Evolutionary conservation across 2,329 filamentous ascomycete genomes (phyloP), one percentile per base, ranked within the genome.

Genomic region (Lecanicillium sp.): DNA sequence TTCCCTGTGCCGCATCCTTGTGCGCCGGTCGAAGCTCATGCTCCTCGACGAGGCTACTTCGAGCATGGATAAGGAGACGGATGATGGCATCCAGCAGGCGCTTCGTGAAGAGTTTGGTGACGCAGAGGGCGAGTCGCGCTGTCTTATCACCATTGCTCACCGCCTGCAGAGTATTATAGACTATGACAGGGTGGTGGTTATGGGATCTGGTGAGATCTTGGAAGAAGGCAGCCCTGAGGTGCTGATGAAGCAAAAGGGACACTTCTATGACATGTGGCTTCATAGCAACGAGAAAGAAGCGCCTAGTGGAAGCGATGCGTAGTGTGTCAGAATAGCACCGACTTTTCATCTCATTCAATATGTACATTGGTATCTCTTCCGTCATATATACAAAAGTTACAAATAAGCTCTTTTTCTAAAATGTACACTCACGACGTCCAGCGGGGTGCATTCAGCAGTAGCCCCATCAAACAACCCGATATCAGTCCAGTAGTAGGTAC

Each of bases 41-140:
- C 55, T 78, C 1, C 61, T 75, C 7, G 74, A 78, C 48, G 74
- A 78, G 53, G 74, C 74, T 8, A 78, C 74, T 2, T 72, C 73
- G 14, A 75, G 69, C 46, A 74, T 78, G 62, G 74, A 78, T 47
- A 71, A 72, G 40, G 68, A 72, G 51, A 76, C 74, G 15, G 74
- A 78, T 42, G 59, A 62, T 17, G 69, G 66, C 2, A 74, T 78
- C 40, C 74, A 78, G 53, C 56, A 55, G n/a, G 65, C 74, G 2
- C 50, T 78, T 20, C 61, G 72, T 12, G 53, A 59, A 5, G 72
- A 74, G 44, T 62, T 78, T 19, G 60, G 63, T 37, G 39, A 29
- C 10, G 59, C 59, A 31, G 55, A 58, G 1, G 64, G 61, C 3
- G 54, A 61, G 5, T 66, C 66, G 15, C 62, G 70, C 17, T 78